A percentile compares a stretch with the other conserved stretches of the same genome.
Conservation (phyloP, 495 filamentous ascomycete species). For the Hypoxylon perforatum region DNA sequence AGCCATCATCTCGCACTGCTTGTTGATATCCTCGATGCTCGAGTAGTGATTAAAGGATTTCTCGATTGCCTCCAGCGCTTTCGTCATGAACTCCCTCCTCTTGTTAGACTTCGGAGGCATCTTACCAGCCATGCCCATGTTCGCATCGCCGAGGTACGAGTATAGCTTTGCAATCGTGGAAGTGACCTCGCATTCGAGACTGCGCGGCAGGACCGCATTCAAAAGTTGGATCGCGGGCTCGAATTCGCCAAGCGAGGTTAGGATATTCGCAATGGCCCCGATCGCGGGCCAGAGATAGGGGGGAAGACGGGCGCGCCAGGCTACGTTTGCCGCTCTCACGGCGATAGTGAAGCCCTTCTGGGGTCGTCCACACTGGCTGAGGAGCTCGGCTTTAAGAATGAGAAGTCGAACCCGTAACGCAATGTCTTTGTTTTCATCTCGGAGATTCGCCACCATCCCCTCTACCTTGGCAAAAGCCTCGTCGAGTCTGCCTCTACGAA, state of each 20-base stretch:
- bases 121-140: slow-evolving; percentile 81
- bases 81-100: slow-evolving; percentile 70
- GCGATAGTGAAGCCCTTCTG: slow-evolving; percentile 86
- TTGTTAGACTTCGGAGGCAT: slow-evolving; percentile 46
- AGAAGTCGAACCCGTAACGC: slow-evolving; percentile 79
- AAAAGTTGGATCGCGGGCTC: slow-evolving; percentile 73
- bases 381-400: slow-evolving; percentile 78
- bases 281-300: slow-evolving; percentile 82
- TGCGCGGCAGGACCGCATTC: slow-evolving; percentile 81
- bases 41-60: slow-evolving; percentile 72
- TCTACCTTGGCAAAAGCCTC: slow-evolving; percentile 76
- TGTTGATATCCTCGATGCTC: slow-evolving; percentile 76
- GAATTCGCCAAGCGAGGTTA: slow-evolving; percentile 81
- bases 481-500: slow-evolving; percentile 70
- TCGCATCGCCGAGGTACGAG: slow-evolving; percentile 80
- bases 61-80: slow-evolving; percentile 74
- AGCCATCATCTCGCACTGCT: slow-evolving; percentile 84
- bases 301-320: slow-evolving; percentile 76
- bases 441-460: slow-evolving; percentile 68
- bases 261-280: slow-evolving; percentile 71
- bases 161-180: slow-evolving; percentile 74
- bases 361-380: slow-evolving; percentile 74
- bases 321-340: slow-evolving; percentile 80
- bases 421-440: slow-evolving; percentile 78
- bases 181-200: slow-evolving; percentile 78